Evolutionary conservation across 495 filamentous ascomycete species (phyloP), one percentile per base, ranked within the genome.

Genomic region (Penicillium silybi): DNA sequence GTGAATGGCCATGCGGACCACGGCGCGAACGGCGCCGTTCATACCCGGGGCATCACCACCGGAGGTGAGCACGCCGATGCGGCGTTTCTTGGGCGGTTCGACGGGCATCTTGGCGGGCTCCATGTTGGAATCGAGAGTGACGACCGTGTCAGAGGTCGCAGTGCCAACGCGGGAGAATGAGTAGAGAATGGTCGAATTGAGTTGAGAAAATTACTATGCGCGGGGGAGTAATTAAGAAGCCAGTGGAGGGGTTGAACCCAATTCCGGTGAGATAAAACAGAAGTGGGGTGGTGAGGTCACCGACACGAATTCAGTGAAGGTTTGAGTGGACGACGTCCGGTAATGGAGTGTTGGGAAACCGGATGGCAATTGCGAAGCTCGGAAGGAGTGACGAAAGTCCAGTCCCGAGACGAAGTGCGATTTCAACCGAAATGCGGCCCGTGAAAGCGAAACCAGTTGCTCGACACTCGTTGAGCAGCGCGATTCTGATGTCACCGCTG

Each of bases 1-100:
- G 64, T 90, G 84, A 55, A 97, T 89, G 23, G 89, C 80, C 85
- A 89, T 97, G 41, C 95, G 85, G 52, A 99, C 89, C 32, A 97
- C 92, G 37, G 95, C 95, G 40, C 95, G 81, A 9, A 97, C 91
- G 19, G 88, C 89, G 40, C 87, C 90, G 68, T 96, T 97, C 95
- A 99, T 99, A 59, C 95, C 95, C 4, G 95, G 93, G 35, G 92
- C 90, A 77, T 99, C 95, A 59, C 95, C 95, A 56, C 95, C 95
- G 54, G 88, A 93, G 54, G 95, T 99, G 86, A 99, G 89, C 53
- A 97, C 86, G 43, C 83, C 95, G 63, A 99, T 95, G 57, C 86
- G 84, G 74, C 92, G 90, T 65, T 84, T 85, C 62, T 77, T 80
- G 41, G 74, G 56, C 10, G 70, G 72, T 9, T 70, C 49, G 41